These are phyloP conservation scores for Ceratocystis variospora DNA, from an alignment of 2,329 filamentous ascomycete genomes.

Conservation along the genomic window DNA sequence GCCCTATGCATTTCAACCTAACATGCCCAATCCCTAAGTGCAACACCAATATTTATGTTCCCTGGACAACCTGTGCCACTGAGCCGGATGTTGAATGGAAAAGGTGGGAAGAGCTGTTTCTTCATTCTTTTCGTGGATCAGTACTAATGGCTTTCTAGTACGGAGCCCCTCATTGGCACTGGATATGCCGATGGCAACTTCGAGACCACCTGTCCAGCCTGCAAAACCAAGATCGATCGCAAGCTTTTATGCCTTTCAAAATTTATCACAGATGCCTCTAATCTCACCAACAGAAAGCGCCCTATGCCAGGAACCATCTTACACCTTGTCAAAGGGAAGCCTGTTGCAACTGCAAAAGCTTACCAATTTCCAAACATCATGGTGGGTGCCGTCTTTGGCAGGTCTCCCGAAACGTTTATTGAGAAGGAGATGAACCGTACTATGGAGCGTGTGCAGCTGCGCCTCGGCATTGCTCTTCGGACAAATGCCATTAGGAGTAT, in stretches of 20 bases:
- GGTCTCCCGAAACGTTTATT: background rate
- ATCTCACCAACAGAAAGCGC: slow-evolving; percentile 32
- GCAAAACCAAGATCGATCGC: slow-evolving; percentile 38
- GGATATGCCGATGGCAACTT: slow-evolving; percentile 51
- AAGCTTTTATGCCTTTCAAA: slow-evolving; percentile 47
- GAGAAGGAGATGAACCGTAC: background rate
- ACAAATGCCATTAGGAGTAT: background rate
- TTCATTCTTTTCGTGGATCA: too few species aligned
- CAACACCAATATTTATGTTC: slow-evolving; percentile 29
- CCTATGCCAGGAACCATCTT: slow-evolving; percentile 59
- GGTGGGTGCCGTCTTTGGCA: slow-evolving; percentile 27
- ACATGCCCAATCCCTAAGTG: slow-evolving; percentile 41
- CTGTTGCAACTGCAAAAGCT: slow-evolving; percentile 9
- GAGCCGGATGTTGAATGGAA: slow-evolving; percentile 22
- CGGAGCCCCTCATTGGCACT: slow-evolving; percentile 29
- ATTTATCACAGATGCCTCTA: slow-evolving; percentile 43
- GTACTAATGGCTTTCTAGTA: background rate
- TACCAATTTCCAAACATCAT: slow-evolving; percentile 46
- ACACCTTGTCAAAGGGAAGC: slow-evolving; percentile 35
- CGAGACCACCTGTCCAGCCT: slow-evolving; percentile 35
- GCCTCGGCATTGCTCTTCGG: background rate
- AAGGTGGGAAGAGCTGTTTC: background rate
- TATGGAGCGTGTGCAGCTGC: slow-evolving; percentile 8
- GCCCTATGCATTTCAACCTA: slow-evolving; percentile 35
- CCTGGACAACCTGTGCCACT: slow-evolving; percentile 45